Percentiles rank a stretch among this genome's conserved stretches.
These are phyloP conservation scores for Mycena rebaudengoi DNA, from an alignment of 768 basidiomycete species.

Conservation along the genomic window DNA sequence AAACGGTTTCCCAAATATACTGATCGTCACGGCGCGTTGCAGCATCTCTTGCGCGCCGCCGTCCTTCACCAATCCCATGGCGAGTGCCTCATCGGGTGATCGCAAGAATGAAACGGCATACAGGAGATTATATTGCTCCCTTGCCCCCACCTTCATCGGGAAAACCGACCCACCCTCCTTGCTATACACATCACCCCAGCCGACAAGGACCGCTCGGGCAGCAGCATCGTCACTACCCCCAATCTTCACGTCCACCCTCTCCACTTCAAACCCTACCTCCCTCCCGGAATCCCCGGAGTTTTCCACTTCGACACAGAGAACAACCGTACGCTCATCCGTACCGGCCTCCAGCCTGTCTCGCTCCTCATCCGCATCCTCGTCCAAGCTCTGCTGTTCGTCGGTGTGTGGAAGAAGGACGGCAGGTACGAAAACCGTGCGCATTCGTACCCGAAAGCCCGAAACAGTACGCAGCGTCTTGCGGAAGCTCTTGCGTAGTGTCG, in stretches of 20 bases:
- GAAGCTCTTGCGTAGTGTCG: slow-evolving; percentile 87
- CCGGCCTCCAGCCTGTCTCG: slow-evolving; percentile 70
- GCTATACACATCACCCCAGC: slow-evolving; percentile 67
- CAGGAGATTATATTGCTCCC: slow-evolving; percentile 88
- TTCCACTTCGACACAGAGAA: slow-evolving; percentile 92
- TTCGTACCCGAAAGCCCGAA: slow-evolving; percentile 88
- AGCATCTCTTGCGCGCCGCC: slow-evolving; percentile 31
- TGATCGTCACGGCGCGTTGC: slow-evolving; percentile 82
- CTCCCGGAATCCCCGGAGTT: slow-evolving; percentile 74
- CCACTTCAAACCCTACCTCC: slow-evolving; percentile 75
- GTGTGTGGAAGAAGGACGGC: slow-evolving; percentile 69
- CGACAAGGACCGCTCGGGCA: slow-evolving; percentile 57
- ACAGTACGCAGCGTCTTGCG: slow-evolving; percentile 80
- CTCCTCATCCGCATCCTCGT: slow-evolving; percentile 47
- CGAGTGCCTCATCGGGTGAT: slow-evolving; percentile 63
- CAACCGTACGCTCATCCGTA: slow-evolving; percentile 83
- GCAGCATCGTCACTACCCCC: slow-evolving; percentile 60
- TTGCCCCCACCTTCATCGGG: slow-evolving; percentile 73
- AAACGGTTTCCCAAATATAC: slow-evolving; percentile 79
- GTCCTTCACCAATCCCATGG: slow-evolving; percentile 42
- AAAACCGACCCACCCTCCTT: slow-evolving; percentile 58
- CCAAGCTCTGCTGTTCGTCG: slow-evolving; percentile 40
- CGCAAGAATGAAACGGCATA: slow-evolving; percentile 88
- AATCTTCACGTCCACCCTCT: slow-evolving; percentile 78
- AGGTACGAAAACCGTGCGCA: slow-evolving; percentile 94